phyloP scores from a whole-genome alignment of 257 asterid species.

The Nicotiana tomentosiformis region DNA sequence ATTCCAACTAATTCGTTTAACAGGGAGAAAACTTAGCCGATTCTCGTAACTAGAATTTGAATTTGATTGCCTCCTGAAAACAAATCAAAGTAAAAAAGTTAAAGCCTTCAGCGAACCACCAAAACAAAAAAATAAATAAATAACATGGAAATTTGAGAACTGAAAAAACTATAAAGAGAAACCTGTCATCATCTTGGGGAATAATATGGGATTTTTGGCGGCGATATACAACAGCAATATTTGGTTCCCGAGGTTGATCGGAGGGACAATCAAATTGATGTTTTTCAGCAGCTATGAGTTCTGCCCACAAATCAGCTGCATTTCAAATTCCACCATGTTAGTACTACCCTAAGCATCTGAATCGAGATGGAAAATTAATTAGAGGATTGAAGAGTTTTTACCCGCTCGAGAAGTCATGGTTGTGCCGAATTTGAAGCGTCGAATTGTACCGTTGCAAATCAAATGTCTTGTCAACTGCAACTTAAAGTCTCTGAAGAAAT shows the following conservation, averaged over 20 bases:
- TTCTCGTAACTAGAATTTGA: slow-evolving; percentile 39
- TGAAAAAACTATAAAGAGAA: background rate
- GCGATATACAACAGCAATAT: slow-evolving; percentile 38
- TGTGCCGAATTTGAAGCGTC: background rate
- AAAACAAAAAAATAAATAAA: background rate
- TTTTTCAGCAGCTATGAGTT: slow-evolving; percentile 35
- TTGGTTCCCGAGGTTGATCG: slow-evolving; percentile 31
- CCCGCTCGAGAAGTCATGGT: slow-evolving; percentile 18
- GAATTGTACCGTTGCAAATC: background rate
- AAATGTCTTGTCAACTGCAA: background rate
- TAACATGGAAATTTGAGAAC: background rate
- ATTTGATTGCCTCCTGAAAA: slow-evolving; percentile 50
- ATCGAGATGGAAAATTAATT: background rate
- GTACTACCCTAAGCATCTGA: background rate
- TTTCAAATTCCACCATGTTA: background rate
- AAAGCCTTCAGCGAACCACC: background rate
- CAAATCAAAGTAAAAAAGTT: background rate
- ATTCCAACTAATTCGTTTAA: slow-evolving; percentile 66
- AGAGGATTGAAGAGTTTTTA: background rate
- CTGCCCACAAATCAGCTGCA: slow-evolving; percentile 57
- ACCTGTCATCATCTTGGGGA: slow-evolving; percentile 36
- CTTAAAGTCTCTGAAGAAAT: background rate
- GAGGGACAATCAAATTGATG: slow-evolving; percentile 19
- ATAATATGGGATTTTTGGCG: slow-evolving; percentile 31
- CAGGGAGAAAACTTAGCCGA: slow-evolving; percentile 44